Evolutionary conservation across 129 eudicot species (phyloP), one percentile per base, ranked within the genome.

Genomic region (Tagetes patula): DNA sequence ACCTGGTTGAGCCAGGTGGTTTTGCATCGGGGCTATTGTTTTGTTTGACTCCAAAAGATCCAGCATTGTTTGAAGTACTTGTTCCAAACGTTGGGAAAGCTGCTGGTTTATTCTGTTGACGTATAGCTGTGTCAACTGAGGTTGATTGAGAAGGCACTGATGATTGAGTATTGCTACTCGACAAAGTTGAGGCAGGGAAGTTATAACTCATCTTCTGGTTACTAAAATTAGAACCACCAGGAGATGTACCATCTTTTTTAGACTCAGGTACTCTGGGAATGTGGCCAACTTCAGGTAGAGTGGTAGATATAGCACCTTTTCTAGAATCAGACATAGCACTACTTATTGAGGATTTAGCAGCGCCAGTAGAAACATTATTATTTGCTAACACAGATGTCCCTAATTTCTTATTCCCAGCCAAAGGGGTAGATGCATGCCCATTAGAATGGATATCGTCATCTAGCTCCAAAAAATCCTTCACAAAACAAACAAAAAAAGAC

Each of bases 401-500:
- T 9, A 10, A 38, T 50, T 73, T 79, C 73, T 59, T 74, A 36
- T 53, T 62, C 67, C 47, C 71, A 50, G 6, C 53, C 59, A 47
- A 30, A 7, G 75, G 46, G 34, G 53, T 36, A 66, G 80, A 67
- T 32, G 63, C 80, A 74, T 74, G 75, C 62, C 86, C 88, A 77
- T 79, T 86, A 32, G 83, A 71, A 66, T 41, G 79, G 12, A 39
- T 82, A 55, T 77, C 83, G 13, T 82, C 84, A 74, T 86, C 87
- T 75, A 84, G 48, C 53, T 82, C 91, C 70, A 72, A 13, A 69
- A 30, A 74, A 64, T 82, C 91, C 91, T 89, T 45, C 75, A 86
- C 46, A 77, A 65, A 12, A 63, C 46, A 69, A 67, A 39, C 30
- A n/a, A 67, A 39, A 36, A 14, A 80, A 6, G 30, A 34, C 32